phyloP scores from a whole-genome alignment of 192 early-diverging fungal genomes.

The Coemansia sp. region DNA sequence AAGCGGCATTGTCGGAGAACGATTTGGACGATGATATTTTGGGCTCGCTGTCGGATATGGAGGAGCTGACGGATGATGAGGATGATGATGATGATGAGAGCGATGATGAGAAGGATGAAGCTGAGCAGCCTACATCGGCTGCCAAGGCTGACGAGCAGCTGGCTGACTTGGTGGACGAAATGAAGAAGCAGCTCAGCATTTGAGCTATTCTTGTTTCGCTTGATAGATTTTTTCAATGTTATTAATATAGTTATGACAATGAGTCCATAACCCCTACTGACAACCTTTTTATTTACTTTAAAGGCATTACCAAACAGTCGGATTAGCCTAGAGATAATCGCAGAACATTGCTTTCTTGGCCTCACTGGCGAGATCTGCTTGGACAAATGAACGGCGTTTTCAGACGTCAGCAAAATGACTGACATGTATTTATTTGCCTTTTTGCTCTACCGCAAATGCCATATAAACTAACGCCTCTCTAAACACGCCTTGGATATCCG shows the following conservation, averaged over 20 bases:
- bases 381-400: too few species aligned
- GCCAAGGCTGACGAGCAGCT: slow-evolving; percentile 43
- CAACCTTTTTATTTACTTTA: too few species aligned
- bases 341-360: too few species aligned
- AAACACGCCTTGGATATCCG: slow-evolving; percentile 30
- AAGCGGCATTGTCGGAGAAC: slow-evolving; percentile 64
- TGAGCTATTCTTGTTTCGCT: slow-evolving; percentile 3
- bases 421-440: background rate
- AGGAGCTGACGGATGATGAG: slow-evolving; percentile 68
- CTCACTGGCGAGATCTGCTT: too few species aligned
- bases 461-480: slow-evolving; percentile 35
- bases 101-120: slow-evolving; percentile 8
- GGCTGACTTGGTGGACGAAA: slow-evolving; percentile 45
- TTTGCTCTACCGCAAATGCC: slow-evolving; percentile 21
- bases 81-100: slow-evolving; percentile 63
- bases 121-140: slow-evolving; percentile 14
- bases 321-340: too few species aligned
- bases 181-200: slow-evolving; percentile 48
- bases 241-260: background rate
- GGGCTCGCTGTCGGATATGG: slow-evolving; percentile 96
- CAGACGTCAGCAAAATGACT: too few species aligned
- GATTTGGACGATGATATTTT: slow-evolving; percentile 74
- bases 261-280: too few species aligned
- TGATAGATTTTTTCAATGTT: slow-evolving; percentile 1
- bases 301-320: too few species aligned